These are phyloP conservation scores for Geranium rotundifolium DNA, from an alignment of 345 rosid genomes.

Conservation along the genomic window DNA sequence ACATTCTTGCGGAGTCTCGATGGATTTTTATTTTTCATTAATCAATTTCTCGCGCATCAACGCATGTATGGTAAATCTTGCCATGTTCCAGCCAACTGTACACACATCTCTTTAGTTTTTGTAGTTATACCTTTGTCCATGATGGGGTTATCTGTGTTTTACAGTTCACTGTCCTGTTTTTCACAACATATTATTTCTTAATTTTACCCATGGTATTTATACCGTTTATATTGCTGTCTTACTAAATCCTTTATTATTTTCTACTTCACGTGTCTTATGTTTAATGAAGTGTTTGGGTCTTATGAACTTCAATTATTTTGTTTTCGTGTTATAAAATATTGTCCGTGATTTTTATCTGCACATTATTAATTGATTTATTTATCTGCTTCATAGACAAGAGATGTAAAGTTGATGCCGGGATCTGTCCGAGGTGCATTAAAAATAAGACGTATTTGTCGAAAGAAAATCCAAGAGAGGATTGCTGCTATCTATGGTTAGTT, in stretches of 20 bases:
- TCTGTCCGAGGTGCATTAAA: conserved; percentile 43
- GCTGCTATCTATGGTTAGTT: conserved; percentile 55
- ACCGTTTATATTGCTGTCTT: no score
- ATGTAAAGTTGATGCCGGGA: conserved; percentile 54
- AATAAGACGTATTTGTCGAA: conserved; percentile 58
- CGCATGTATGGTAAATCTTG: not conserved
- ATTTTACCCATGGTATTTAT: no score
- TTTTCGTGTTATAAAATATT: not conserved
- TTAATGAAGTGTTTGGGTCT: no score
- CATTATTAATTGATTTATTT: conserved; percentile 2
- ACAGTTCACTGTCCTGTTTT: no score
- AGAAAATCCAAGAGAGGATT: conserved; percentile 77
- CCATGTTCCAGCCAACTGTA: not conserved
- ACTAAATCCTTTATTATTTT: not conserved
- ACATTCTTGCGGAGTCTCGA: not conserved
- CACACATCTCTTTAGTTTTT: not conserved
- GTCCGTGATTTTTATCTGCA: not conserved
- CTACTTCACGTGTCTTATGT: no score
- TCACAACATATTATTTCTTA: no score
- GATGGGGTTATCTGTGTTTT: no score
- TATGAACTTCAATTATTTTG: not conserved
- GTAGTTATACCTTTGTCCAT: not conserved
- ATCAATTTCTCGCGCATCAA: not conserved
- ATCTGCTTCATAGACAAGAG: conserved; percentile 47
- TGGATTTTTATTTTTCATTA: not conserved